These are phyloP conservation scores for Cryptomeria japonica DNA, from an alignment of 75 land plant genomes.

Conservation along the genomic window DNA sequence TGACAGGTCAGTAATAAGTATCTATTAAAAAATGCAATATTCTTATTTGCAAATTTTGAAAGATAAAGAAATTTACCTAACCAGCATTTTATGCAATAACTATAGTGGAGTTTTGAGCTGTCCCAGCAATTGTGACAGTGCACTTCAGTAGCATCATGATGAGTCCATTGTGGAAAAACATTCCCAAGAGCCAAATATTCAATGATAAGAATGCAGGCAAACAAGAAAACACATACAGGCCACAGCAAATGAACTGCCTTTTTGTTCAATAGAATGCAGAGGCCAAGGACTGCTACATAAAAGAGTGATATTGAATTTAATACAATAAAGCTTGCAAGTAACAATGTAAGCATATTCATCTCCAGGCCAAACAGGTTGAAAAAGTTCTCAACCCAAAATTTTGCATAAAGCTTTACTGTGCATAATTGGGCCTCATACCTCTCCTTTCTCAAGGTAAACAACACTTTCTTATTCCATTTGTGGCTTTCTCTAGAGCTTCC, in stretches of 20 bases:
- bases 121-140: slow-evolving; percentile 91
- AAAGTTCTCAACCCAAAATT: slow-evolving; percentile 77
- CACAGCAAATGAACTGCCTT: slow-evolving; percentile 61
- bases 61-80: slow-evolving; percentile 61
- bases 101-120: slow-evolving; percentile 40
- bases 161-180: slow-evolving; percentile 36
- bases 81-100: slow-evolving; percentile 88
- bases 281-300: slow-evolving; percentile 68
- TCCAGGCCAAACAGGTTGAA: slow-evolving; percentile 87
- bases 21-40: background rate
- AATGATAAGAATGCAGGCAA: slow-evolving; percentile 74
- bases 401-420: slow-evolving; percentile 60
- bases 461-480: slow-evolving; percentile 72
- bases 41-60: slow-evolving; percentile 4
- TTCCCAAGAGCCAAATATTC: slow-evolving; percentile 81
- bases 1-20: background rate
- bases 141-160: slow-evolving; percentile 18
- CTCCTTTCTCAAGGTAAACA: slow-evolving; percentile 67
- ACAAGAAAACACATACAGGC: slow-evolving; percentile 73
- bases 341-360: slow-evolving; percentile 85
- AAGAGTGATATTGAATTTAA: slow-evolving; percentile 81
- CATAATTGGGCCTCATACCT: slow-evolving; percentile 84
- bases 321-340: slow-evolving; percentile 87
- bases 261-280: slow-evolving; percentile 67
- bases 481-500: slow-evolving; percentile 63